Conservation (phyloP, 129 eudicot species). For the Lonicera japonica region DNA sequence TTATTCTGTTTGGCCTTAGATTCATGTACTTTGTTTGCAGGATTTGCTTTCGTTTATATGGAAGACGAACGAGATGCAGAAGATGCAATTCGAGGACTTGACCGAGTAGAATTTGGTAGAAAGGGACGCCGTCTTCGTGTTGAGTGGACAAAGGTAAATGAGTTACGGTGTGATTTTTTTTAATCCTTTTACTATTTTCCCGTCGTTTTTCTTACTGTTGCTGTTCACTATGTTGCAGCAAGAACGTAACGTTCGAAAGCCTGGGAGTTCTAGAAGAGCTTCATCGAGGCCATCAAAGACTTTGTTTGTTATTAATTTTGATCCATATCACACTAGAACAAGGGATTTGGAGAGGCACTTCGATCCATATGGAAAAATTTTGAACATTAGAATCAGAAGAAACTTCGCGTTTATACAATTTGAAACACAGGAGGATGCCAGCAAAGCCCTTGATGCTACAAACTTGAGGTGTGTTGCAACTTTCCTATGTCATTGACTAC, state of each 20-base stretch:
- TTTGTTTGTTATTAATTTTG: conserved; percentile 86
- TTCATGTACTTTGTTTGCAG: conserved; percentile 22
- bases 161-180: background rate
- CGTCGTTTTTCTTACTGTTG: background rate
- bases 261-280: conserved; percentile 58
- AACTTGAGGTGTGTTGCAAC: conserved; percentile 46
- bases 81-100: conserved; percentile 89
- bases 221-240: conserved; percentile 36
- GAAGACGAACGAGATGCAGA: conserved; percentile 96
- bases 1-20: conserved; percentile 1
- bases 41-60: conserved; percentile 90
- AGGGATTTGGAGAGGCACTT: conserved; percentile 88
- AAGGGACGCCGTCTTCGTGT: conserved; percentile 95
- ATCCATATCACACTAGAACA: conserved; percentile 66
- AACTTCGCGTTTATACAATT: conserved; percentile 86
- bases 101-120: conserved; percentile 82
- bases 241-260: conserved; percentile 58
- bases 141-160: conserved; percentile 92
- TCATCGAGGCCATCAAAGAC: conserved; percentile 75
- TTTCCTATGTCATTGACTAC: no score
- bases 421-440: conserved; percentile 85
- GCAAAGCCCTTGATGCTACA: conserved; percentile 76
- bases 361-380: conserved; percentile 83
- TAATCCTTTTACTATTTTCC: background rate
- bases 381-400: conserved; percentile 74